phyloP scores from a whole-genome alignment of 306 rosid genomes.

The Medicago ruthenica region DNA sequence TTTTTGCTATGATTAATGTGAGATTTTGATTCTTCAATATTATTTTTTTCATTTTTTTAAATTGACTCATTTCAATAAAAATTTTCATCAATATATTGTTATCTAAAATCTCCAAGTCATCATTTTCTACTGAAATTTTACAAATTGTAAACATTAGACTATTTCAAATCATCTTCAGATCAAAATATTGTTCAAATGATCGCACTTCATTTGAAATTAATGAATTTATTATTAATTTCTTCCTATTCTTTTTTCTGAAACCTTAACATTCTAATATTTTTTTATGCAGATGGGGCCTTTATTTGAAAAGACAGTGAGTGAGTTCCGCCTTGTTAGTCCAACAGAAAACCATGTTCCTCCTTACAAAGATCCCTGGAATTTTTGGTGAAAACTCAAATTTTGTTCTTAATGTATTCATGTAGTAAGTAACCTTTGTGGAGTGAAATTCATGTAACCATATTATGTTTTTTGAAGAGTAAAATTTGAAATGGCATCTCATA shows the following conservation, averaged over 20 bases:
- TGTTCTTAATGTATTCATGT: slow-evolving; percentile 33
- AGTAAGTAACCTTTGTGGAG: not conserved
- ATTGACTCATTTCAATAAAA: no score
- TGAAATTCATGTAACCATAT: slow-evolving; percentile 29
- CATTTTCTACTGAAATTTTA: no score
- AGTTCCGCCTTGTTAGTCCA: slow-evolving; percentile 76
- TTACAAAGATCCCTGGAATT: slow-evolving; percentile 96
- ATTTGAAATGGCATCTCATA: slow-evolving; percentile 25
- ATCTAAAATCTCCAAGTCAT: no score
- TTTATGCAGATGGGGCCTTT: slow-evolving; percentile 84
- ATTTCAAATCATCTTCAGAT: no score
- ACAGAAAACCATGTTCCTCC: slow-evolving; percentile 92
- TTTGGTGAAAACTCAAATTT: slow-evolving; percentile 73
- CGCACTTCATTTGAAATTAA: no score
- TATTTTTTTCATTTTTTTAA: no score
- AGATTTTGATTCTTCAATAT: no score
- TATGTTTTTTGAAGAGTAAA: slow-evolving; percentile 13
- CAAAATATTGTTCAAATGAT: no score
- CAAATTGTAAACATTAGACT: no score
- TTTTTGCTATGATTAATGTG: no score
- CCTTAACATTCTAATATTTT: slow-evolving; percentile 1
- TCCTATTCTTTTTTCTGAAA: not conserved
- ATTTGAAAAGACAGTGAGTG: slow-evolving; percentile 64
- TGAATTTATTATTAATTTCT: not conserved
- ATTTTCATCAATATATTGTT: no score